A percentile compares a stretch with the other conserved stretches of the same genome.
These are phyloP conservation scores for Holtermannia corniformis DNA, from an alignment of 768 basidiomycete species.

Conservation along the genomic window DNA sequence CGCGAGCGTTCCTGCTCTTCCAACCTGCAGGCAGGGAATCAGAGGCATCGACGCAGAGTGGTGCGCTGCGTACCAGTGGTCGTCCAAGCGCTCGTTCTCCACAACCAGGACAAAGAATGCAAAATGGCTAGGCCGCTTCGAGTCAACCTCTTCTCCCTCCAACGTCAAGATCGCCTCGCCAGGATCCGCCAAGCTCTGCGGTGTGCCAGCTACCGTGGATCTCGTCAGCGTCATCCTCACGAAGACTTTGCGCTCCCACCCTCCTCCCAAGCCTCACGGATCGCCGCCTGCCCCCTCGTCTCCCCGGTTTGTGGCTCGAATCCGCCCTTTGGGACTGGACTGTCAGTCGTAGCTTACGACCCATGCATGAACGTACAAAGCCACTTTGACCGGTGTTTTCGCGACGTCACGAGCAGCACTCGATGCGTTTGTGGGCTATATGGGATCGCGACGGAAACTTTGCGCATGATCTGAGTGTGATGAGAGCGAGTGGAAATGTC, in stretches of 20 bases:
- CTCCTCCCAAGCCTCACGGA: slow-evolving; percentile 36
- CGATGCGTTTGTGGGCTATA: slow-evolving; percentile 6
- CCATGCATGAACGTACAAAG: slow-evolving; percentile 17
- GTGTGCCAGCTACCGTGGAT: slow-evolving; percentile 21
- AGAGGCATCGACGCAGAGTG: background rate
- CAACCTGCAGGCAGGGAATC: slow-evolving; percentile 12
- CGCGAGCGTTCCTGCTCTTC: slow-evolving; percentile 24
- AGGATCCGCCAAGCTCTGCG: slow-evolving; percentile 10
- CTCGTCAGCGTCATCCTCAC: background rate
- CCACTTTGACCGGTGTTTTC: slow-evolving; percentile 29
- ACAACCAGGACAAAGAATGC: slow-evolving; percentile 28
- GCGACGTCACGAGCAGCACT: slow-evolving; percentile 29
- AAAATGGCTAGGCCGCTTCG: slow-evolving; percentile 1
- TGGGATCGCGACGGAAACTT: slow-evolving; percentile 30
- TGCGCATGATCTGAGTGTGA: slow-evolving; percentile 1
- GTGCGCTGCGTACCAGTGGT: background rate
- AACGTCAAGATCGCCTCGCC: slow-evolving; percentile 16
- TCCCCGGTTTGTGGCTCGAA: slow-evolving; percentile 22
- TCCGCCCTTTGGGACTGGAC: slow-evolving; percentile 35
- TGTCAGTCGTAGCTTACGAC: background rate
- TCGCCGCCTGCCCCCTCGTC: slow-evolving; percentile 28
- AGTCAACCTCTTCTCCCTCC: slow-evolving; percentile 7
- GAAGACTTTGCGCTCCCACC: slow-evolving; percentile 10
- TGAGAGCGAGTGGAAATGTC: no score
- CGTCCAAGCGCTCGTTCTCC: slow-evolving; percentile 17